Base-by-base conservation (phyloP, 2,329 filamentous ascomycete genomes). In the Laburnicola sp. region DNA sequence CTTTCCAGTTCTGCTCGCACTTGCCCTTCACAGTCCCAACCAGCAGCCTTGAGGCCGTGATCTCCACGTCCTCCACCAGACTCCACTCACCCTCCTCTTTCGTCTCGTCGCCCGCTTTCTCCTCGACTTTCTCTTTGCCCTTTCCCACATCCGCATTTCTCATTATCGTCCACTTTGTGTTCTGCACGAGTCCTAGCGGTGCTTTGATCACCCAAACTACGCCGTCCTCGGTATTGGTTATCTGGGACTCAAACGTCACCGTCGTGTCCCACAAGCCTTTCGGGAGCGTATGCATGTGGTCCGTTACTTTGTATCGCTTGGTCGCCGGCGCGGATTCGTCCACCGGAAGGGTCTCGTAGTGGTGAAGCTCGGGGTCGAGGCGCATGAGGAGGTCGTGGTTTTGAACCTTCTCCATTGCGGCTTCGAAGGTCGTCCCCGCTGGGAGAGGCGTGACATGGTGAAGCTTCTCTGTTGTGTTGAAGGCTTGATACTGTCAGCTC, bases 341-440 rank as follows among this genome's bases (percentile, higher is more conserved):
- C 1, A 56, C 32, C 22, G 68, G 60, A 2, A 68, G 56, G 2
- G 51, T 52, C 34, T 68, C 64, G 58, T 73, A 72, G 54, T 62
- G 60, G 1, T 61, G 55, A 40, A 71, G 60, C 50, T 73, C 71
- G 7, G 71, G 70, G 45, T 74, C 71, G 54, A 74, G 64, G 0
- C 61, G 62, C 45, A 73, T 69, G 23, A 72, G 61, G 30, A 72
- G 53, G 49, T 71, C 70, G 53, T 73, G 71, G 57, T 73, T 65
- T 36, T 70, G 68, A 8, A 73, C 63, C 23, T 48, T 48, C 1
- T 51, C 21, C 32, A 71, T 51, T 3, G 62, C 67, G 3, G 53
- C 34, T 7, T 50, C 43, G 45, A 64, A 60, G 16, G 61, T 56
- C 1, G 58, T 63, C n/a, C 55, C 49, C 6, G 57, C 35, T 2